phyloP scores from a whole-genome alignment of 768 basidiomycete species.

The Pleurotus pulmonarius region DNA sequence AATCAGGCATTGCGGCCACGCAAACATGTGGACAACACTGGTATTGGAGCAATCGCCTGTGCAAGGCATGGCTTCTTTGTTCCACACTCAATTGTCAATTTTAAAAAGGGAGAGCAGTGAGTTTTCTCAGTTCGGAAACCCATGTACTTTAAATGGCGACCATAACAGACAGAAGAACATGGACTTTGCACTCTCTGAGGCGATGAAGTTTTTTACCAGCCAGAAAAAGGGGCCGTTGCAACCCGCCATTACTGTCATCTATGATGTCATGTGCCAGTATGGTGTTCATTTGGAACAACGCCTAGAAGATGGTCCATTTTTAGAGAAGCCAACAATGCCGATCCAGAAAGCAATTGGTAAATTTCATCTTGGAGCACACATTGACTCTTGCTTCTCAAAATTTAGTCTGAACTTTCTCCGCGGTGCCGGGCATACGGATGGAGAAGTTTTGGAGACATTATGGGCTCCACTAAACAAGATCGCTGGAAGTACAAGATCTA shows the following conservation, averaged over 20 bases:
- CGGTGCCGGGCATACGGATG: slow-evolving; percentile 24
- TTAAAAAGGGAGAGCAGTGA: slow-evolving; percentile 25
- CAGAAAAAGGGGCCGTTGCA: not conserved
- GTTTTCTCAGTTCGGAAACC: not conserved
- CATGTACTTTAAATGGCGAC: not conserved
- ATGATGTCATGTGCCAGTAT: slow-evolving; percentile 28
- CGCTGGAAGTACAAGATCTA: slow-evolving; percentile 24
- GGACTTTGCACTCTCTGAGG: slow-evolving; percentile 21
- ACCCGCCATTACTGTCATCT: slow-evolving; percentile 13
- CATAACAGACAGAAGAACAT: slow-evolving; percentile 22
- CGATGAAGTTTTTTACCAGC: slow-evolving; percentile 9
- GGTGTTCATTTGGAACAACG: slow-evolving; percentile 13
- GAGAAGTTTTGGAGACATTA: slow-evolving; percentile 28
- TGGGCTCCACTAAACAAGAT: slow-evolving; percentile 26
- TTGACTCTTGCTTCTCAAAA: slow-evolving; percentile 8
- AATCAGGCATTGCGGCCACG: slow-evolving; percentile 12
- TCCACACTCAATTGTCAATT: slow-evolving; percentile 24
- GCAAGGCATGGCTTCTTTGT: slow-evolving; percentile 27
- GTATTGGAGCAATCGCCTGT: slow-evolving; percentile 26
- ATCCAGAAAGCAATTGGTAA: slow-evolving; percentile 9
- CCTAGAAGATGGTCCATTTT: slow-evolving; percentile 5
- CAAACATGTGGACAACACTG: slow-evolving; percentile 19
- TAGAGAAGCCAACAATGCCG: slow-evolving; percentile 4
- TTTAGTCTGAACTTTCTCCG: slow-evolving; percentile 23
- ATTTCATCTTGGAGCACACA: slow-evolving; percentile 17